Conservation (phyloP, 306 rosid genomes). For the Lithocarpus polystachyus region DNA sequence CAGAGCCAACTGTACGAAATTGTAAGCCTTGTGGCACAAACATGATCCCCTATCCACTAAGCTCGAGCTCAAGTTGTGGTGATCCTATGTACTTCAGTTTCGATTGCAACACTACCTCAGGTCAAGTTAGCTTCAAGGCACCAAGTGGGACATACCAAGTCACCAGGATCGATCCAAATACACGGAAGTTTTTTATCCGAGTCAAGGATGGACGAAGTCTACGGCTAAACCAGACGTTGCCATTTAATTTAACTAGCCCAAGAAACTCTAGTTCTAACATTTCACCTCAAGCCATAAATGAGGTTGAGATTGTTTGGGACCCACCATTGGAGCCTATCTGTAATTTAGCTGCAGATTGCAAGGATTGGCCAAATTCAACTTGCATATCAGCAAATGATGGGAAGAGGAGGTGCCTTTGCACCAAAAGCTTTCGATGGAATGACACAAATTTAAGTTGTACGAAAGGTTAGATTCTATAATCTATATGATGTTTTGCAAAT, state of each 20-base stretch:
- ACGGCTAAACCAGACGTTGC: neutral
- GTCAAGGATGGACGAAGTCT: neutral
- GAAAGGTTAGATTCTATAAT: neutral
- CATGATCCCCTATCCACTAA: constrained; percentile 50
- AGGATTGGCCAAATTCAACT: constrained; percentile 31
- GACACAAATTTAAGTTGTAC: constrained; percentile 6
- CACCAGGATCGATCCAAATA: neutral
- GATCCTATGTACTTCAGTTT: constrained; percentile 35
- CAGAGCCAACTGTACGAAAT: constrained; percentile 26
- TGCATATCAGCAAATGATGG: constrained; percentile 21
- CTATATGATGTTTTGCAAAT: neutral
- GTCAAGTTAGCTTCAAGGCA: constrained; percentile 25
- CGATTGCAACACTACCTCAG: constrained; percentile 4
- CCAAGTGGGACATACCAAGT: neutral
- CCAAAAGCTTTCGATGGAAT: constrained; percentile 20
- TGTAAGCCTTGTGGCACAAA: constrained; percentile 47
- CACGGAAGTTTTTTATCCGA: constrained; percentile 13
- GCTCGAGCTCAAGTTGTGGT: constrained; percentile 42
- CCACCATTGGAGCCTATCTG: constrained; percentile 33
- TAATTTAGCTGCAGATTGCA: constrained; percentile 9
- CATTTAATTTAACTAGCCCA: neutral
- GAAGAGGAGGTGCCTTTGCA: constrained; percentile 29
- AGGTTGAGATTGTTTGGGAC: constrained; percentile 29
- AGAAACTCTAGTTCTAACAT: no score
- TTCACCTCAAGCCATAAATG: neutral